Evolutionary conservation across 2,329 filamentous ascomycete species (phyloP).

Genomic region (Botrytis sinoallii): DNA sequence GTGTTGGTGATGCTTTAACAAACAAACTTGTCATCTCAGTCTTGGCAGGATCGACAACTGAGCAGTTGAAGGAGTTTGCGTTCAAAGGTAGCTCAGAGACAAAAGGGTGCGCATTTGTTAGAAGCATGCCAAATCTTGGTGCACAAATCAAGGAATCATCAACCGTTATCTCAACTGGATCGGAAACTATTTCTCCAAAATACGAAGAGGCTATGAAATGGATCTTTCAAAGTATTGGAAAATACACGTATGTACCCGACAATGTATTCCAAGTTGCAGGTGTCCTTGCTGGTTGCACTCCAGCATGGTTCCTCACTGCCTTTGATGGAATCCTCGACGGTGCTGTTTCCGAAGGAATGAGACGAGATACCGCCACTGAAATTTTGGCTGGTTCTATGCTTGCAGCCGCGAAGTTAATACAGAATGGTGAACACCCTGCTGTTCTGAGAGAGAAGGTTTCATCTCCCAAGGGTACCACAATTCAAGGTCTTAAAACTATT

Average conservation of each 20-base stretch:
- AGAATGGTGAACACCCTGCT: slow-evolving; percentile 20
- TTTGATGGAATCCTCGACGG: slow-evolving; percentile 18
- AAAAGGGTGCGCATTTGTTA: slow-evolving; percentile 8
- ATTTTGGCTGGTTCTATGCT: slow-evolving; percentile 20
- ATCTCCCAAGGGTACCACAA: slow-evolving; percentile 16
- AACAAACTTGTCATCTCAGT: slow-evolving; percentile 20
- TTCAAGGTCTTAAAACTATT: slow-evolving; percentile 18
- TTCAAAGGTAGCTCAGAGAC: neutral
- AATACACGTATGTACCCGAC: slow-evolving; percentile 15
- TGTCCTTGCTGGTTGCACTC: slow-evolving; percentile 17
- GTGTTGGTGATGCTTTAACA: slow-evolving; percentile 14
- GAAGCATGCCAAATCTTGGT: slow-evolving; percentile 17
- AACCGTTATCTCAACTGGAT: slow-evolving; percentile 15
- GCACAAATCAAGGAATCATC: slow-evolving; percentile 18
- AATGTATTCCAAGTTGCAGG: slow-evolving; percentile 14
- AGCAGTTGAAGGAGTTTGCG: slow-evolving; percentile 6
- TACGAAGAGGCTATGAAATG: slow-evolving; percentile 11
- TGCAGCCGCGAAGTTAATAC: slow-evolving; percentile 15
- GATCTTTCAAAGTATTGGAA: slow-evolving; percentile 13
- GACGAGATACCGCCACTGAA: slow-evolving; percentile 8
- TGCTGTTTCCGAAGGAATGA: slow-evolving; percentile 18
- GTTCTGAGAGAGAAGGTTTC: slow-evolving; percentile 18
- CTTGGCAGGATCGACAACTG: slow-evolving; percentile 12
- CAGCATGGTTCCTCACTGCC: slow-evolving; percentile 17
- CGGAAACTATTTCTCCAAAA: slow-evolving; percentile 1